Conservation (phyloP, 768 basidiomycete species). For the Amanita brunnescens region DNA sequence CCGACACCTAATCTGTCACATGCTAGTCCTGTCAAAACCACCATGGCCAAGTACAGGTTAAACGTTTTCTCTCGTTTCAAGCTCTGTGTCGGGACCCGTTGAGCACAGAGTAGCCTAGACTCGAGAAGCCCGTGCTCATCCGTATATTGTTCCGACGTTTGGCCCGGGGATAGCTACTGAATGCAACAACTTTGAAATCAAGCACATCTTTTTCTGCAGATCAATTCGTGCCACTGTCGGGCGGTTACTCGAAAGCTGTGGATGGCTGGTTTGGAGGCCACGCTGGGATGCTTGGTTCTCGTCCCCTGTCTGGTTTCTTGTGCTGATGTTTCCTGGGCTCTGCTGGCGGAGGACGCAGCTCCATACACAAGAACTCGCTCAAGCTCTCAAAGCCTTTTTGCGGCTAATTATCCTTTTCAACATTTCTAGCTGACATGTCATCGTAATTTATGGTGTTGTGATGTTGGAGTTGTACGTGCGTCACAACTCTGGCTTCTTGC, state of each 20-base stretch:
- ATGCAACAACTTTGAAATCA: constrained; percentile 10
- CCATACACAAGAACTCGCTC: neutral
- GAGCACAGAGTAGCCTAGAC: constrained; percentile 10
- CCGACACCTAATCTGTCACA: no score
- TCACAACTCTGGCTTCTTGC: neutral
- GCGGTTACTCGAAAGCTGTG: constrained; percentile 10
- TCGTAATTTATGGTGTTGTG: constrained; percentile 9
- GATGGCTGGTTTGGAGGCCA: constrained; percentile 8
- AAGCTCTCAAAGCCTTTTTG: neutral
- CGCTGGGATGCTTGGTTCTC: neutral
- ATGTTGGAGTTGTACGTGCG: constrained; percentile 13
- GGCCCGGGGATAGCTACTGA: neutral
- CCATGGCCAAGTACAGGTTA: no score
- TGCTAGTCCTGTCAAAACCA: no score
- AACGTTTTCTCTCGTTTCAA: constrained; percentile 1
- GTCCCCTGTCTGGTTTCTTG: neutral
- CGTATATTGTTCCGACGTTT: constrained; percentile 8
- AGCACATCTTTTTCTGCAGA: constrained; percentile 10
- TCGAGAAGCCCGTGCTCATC: no score
- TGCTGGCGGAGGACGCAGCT: neutral
- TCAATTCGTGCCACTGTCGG: constrained; percentile 9
- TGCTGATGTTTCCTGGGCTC: neutral
- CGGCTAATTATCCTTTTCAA: neutral
- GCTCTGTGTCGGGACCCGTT: constrained; percentile 9
- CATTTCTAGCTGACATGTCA: neutral